Evolutionary conservation across 169 alveolate genomes (phyloP), one percentile per base, ranked within the genome.

Genomic region (Cryptosporidium sp.): DNA sequence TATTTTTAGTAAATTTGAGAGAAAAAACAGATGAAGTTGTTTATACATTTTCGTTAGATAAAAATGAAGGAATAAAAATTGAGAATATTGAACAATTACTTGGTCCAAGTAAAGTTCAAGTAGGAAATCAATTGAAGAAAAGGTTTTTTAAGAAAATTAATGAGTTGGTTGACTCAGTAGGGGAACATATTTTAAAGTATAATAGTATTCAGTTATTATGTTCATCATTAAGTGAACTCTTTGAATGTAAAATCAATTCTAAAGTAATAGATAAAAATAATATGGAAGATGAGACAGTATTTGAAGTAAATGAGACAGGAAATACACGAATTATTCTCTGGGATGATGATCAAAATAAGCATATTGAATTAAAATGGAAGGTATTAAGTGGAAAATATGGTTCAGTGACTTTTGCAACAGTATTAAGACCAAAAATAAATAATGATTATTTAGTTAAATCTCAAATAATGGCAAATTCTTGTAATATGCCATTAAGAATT

Each of bases 371-470:
- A 12, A 26, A 60, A 12, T 80, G 89, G 89, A 80, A 45, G 35
- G 62, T 80, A 16, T 48, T 80, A 9, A 60, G 56, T 62, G 89
- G 89, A 8, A 80, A 80, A 67, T 80, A 80, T 62, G 89, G 89
- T 14, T 80, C 89, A 23, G 89, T 80, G n/a, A 53, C 80, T 26
- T 80, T 80, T 80, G 75, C 52, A 44, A 29, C 21, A 26, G 73
- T 62, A 6, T 26, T 8, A 45, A 48, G 42, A 8, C 89, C 80
- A 9, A 37, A 7, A 16, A 42, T 21, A 21, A 61, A 12, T 9
- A 42, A 48, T 37, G 89, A 80, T 16, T 31, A 45, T 14, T 62
- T 80, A 16, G 44, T 80, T 7, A 80, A 62, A 29, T 80, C 89
- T 44, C 75, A 60, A 12, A 12, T 62, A 6, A 18, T 80, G 35